phyloP scores from a whole-genome alignment of 257 asterid genomes.

The Penstemon barbatus region DNA sequence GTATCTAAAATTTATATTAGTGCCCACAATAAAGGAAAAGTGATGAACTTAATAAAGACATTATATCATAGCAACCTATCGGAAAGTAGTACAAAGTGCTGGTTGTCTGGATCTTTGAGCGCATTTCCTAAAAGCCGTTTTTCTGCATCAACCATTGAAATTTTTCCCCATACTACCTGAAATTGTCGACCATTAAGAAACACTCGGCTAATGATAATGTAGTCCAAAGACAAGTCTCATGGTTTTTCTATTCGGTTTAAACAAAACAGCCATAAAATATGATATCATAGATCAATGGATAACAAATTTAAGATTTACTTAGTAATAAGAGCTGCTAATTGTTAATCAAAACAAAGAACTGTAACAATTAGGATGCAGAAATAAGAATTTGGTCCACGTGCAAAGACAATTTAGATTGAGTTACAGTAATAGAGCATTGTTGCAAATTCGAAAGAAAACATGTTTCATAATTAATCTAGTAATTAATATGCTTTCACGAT shows the following conservation, averaged over 20 bases:
- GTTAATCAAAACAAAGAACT: neutral
- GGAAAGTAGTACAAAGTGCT: conserved; percentile 86
- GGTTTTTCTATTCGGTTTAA: conserved; percentile 1
- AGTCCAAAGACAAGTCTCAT: conserved; percentile 15
- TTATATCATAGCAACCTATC: conserved; percentile 65
- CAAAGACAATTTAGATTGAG: neutral
- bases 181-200: conserved; percentile 28
- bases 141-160: conserved; percentile 99
- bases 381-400: neutral
- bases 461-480: neutral
- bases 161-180: conserved; percentile 98
- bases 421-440: neutral
- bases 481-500: neutral
- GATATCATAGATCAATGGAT: too few species aligned
- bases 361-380: neutral
- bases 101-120: conserved; percentile 80
- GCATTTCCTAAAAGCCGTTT: conserved; percentile 86
- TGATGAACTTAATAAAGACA: conserved; percentile 6
- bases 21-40: conserved; percentile 21
- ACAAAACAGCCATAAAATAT: conserved; percentile 5
- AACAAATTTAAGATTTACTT: neutral
- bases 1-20: conserved; percentile 18
- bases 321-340: neutral
- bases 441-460: neutral
- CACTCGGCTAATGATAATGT: conserved; percentile 12